These are phyloP conservation scores for Nitzschia sp. DNA, from an alignment of 108 stramenopile species.

Conservation along the genomic window DNA sequence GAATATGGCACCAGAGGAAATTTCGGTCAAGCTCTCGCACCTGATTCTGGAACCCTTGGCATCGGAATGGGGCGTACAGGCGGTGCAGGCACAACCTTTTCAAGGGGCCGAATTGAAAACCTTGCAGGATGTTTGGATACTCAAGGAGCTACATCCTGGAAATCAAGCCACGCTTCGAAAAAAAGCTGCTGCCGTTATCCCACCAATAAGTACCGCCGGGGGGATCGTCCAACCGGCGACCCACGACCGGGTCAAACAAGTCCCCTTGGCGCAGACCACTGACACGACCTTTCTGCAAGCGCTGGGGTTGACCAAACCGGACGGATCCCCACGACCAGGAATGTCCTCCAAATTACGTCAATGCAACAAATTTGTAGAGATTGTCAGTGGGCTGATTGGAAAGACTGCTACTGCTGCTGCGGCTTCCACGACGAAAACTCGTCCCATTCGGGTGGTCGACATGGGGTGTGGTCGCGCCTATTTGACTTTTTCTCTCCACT, in stretches of 20 bases:
- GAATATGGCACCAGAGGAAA: conserved; percentile 50
- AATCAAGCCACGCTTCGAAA: conserved; percentile 20
- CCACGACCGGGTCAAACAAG: conserved; percentile 66
- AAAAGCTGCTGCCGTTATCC: not conserved
- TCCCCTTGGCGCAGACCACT: conserved; percentile 49
- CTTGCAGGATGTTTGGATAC: conserved; percentile 27
- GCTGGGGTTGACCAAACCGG: conserved; percentile 58
- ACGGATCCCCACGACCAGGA: conserved; percentile 58
- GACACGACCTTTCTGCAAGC: conserved; percentile 47
- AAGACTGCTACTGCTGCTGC: conserved; percentile 1
- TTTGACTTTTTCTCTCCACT: conserved; percentile 83
- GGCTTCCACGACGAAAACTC: no score
- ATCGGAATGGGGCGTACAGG: conserved; percentile 43
- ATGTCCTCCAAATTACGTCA: conserved; percentile 72
- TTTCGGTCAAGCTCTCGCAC: conserved; percentile 9
- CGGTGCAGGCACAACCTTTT: conserved; percentile 23
- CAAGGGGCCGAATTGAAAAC: conserved; percentile 55
- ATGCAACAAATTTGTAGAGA: conserved; percentile 87
- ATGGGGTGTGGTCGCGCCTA: conserved; percentile 79
- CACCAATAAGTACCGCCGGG: conserved; percentile 7
- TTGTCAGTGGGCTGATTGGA: conserved; percentile 47
- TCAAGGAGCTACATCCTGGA: conserved; percentile 4
- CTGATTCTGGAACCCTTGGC: conserved; percentile 21
- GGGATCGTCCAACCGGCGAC: not conserved
- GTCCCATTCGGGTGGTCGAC: conserved; percentile 70